Percentiles rank a stretch among this genome's conserved stretches.
phyloP scores from a whole-genome alignment of 768 basidiomycete genomes.

The Peribolospora kevripleyi region DNA sequence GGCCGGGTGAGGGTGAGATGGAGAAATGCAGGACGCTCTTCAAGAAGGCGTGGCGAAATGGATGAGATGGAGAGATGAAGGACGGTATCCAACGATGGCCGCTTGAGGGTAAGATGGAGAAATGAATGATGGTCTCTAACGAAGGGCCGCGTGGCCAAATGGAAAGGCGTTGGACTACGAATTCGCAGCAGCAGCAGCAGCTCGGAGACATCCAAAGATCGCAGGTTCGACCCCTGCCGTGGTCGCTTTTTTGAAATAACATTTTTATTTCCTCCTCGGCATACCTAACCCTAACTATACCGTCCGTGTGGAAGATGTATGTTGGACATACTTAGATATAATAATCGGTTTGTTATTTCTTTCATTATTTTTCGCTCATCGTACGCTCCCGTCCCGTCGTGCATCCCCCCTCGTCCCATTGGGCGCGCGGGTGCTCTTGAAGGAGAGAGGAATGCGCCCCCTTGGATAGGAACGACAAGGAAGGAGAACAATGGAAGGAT shows the following conservation, averaged over 20 bases:
- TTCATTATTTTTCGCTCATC: background rate
- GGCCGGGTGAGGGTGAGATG: no score
- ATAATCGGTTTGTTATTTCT: background rate
- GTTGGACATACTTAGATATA: background rate
- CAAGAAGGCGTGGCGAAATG: background rate
- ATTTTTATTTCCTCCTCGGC: no score
- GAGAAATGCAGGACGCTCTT: background rate
- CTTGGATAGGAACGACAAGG: background rate
- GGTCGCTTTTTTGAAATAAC: no score
- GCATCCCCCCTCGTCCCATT: no score
- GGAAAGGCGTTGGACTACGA: no score
- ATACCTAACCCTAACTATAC: background rate
- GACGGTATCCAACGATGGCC: background rate
- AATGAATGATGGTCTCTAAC: background rate
- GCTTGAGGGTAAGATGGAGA: no score
- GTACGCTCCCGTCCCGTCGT: background rate
- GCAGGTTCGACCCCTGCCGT: no score
- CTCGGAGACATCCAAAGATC: no score
- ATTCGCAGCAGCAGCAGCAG: no score
- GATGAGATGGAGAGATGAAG: background rate
- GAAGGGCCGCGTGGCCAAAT: background rate
- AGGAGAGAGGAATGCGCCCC: no score
- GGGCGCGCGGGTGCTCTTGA: no score
- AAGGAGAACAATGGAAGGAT: slow-evolving; percentile 2
- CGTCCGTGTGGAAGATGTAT: background rate